Evolutionary conservation across 768 basidiomycete species (phyloP).

Genomic region (Hypholoma sublateritium): DNA sequence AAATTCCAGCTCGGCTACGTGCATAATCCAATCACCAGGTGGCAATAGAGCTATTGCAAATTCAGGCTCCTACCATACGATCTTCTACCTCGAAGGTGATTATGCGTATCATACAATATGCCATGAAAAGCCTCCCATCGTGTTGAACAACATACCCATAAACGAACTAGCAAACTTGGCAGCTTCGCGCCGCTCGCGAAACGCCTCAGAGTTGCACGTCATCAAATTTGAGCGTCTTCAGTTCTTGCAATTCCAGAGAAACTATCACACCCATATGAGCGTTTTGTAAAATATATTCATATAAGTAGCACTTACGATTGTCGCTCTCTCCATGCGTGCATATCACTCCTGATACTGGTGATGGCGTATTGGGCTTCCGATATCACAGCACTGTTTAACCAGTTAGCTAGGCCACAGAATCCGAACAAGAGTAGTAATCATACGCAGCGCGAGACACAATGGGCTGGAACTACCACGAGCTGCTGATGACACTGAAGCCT

Average conservation of each 20-base stretch:
- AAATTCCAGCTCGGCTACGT: no score
- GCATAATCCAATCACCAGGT: no score
- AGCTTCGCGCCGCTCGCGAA: conserved; percentile 48
- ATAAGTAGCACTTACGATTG: conserved; percentile 27
- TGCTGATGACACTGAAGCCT: conserved; percentile 74
- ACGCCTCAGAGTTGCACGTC: conserved; percentile 49
- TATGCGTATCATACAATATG: conserved; percentile 66
- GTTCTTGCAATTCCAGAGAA: conserved; percentile 58
- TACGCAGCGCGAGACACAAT: conserved; percentile 31
- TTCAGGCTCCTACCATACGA: no score
- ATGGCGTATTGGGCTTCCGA: conserved; percentile 61
- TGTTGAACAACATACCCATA: conserved; percentile 48
- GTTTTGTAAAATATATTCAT: not conserved
- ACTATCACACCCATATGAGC: conserved; percentile 24
- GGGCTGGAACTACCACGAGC: conserved; percentile 62
- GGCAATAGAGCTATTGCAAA: no score
- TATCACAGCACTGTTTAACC: conserved; percentile 31
- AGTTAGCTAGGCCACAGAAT: not conserved
- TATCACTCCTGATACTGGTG: conserved; percentile 58
- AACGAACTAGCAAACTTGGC: conserved; percentile 54
- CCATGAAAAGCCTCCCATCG: conserved; percentile 56
- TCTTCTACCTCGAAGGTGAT: conserved; percentile 36
- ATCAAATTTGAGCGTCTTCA: conserved; percentile 69
- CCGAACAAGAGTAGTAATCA: not conserved
- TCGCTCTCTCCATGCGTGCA: conserved; percentile 38